Evolutionary conservation across 306 rosid species (phyloP), one percentile per base, ranked within the genome.

Genomic region (Pyrus betulifolia): DNA sequence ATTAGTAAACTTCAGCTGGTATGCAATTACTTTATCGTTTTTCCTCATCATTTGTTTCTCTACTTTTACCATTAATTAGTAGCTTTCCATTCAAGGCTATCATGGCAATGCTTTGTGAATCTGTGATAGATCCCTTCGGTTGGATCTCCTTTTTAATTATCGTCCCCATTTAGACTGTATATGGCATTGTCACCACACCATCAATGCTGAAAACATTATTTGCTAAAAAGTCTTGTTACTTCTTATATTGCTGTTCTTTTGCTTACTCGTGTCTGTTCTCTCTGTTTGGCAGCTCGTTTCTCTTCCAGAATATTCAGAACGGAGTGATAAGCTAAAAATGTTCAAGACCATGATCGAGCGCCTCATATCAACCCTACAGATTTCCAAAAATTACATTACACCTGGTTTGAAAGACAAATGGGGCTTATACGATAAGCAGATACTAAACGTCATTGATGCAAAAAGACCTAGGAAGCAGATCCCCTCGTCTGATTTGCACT

Each of bases 1-100:
- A 76, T 83, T 77, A 6, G 76, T 25, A 89, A 80, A 85, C 55
- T 91, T 74, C 85, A 82, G 70, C 93, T 82, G 95, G 98, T 90
- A 84, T 70, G 85, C 52, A 52, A 38, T 33, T 55, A 19, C 33
- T 69, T 59, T 60, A 75, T 11, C 4, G 11, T 18, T 61, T 66
- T 70, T 58, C 35, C 58, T 78, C 40, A 49, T 19, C 51, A 69
- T 55, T 66, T 51, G 28, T 60, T 35, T 55, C 60, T 74, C 33
- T 12, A 70, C 75, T 71, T 76, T 11, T 51, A 46, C 51, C 52
- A 51, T 81, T n/a, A 49, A 12, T 75, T 18, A 51, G 55, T 69
- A 42, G 45, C 69, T 77, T 57, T 77, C 57, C 55, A 67, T 59
- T 54, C 28, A 45, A 67, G 40, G 69, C 42, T 69, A 18, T 51